Evolutionary conservation across 176 grass and related monocot species (phyloP).

Genomic region (Bromus sterilis): DNA sequence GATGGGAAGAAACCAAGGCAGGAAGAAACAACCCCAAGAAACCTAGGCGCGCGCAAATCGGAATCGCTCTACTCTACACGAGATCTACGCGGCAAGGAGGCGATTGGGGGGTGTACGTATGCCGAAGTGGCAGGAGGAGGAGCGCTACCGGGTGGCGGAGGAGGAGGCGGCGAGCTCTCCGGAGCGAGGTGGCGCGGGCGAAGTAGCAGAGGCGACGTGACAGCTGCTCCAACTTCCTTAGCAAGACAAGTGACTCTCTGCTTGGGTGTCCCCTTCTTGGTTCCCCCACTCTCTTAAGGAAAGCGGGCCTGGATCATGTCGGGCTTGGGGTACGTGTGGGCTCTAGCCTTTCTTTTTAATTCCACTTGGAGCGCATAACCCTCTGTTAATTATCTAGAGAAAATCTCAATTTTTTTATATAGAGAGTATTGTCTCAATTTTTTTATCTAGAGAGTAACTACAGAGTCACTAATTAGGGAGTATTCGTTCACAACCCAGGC

Average conservation of each 20-base stretch:
- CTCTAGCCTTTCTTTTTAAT: background rate
- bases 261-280: background rate
- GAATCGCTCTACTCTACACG: background rate
- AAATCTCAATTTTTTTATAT: too few species aligned
- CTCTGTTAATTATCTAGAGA: too few species aligned
- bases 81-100: background rate
- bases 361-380: background rate
- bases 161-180: background rate
- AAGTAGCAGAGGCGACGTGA: background rate
- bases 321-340: background rate
- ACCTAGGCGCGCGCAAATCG: background rate
- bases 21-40: background rate
- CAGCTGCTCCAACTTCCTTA: background rate
- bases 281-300: background rate
- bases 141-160: background rate
- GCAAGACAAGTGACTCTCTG: background rate
- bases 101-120: background rate
- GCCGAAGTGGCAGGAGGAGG: background rate
- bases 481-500: too few species aligned
- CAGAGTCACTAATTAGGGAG: too few species aligned
- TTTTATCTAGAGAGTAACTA: too few species aligned
- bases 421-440: too few species aligned
- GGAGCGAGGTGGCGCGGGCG: background rate
- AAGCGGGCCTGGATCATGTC: background rate
- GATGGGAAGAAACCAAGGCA: background rate